These are phyloP conservation scores for Marasmius tenuissimus DNA, from an alignment of 1,284 basidiomycete genomes.

Conservation along the genomic window DNA sequence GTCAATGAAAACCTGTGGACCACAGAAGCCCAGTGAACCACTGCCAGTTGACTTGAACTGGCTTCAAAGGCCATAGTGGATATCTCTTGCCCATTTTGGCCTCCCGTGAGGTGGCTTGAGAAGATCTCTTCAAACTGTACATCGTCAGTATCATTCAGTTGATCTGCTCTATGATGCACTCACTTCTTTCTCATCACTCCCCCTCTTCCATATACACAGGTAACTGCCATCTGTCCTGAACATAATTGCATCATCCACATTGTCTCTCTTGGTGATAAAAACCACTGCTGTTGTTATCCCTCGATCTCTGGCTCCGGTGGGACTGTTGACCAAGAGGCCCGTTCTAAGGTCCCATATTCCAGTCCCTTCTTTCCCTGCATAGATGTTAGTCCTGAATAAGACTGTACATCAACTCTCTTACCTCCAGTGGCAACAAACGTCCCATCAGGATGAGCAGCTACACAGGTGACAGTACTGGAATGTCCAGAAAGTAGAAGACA, in stretches of 20 bases:
- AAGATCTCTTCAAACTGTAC: slow-evolving; percentile 5
- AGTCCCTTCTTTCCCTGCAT: slow-evolving; percentile 2
- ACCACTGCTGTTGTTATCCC: slow-evolving; percentile 6
- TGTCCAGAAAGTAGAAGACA: not conserved
- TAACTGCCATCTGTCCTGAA: slow-evolving; percentile 6
- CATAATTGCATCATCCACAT: slow-evolving; percentile 3
- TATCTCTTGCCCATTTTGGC: slow-evolving; percentile 5
- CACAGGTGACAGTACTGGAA: not conserved
- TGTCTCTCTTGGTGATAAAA: slow-evolving; percentile 6
- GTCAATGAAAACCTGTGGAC: slow-evolving; percentile 9
- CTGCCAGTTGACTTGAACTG: slow-evolving; percentile 4
- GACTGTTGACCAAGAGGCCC: not conserved
- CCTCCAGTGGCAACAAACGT: slow-evolving; percentile 2
- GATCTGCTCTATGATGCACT: not conserved
- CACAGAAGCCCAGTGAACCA: slow-evolving; percentile 2
- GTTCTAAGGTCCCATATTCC: slow-evolving; percentile 3
- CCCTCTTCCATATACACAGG: slow-evolving; percentile 5
- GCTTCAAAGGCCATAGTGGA: slow-evolving; percentile 6
- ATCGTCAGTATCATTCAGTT: not conserved
- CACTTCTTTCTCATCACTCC: not conserved
- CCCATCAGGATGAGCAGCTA: slow-evolving; percentile 3
- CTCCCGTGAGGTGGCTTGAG: slow-evolving; percentile 2
- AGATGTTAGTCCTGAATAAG: not conserved
- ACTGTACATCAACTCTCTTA: not conserved
- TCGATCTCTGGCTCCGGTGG: slow-evolving; percentile 3